Evolutionary conservation across 164 flowering plant species (phyloP).

Genomic region (Stephania japonica): DNA sequence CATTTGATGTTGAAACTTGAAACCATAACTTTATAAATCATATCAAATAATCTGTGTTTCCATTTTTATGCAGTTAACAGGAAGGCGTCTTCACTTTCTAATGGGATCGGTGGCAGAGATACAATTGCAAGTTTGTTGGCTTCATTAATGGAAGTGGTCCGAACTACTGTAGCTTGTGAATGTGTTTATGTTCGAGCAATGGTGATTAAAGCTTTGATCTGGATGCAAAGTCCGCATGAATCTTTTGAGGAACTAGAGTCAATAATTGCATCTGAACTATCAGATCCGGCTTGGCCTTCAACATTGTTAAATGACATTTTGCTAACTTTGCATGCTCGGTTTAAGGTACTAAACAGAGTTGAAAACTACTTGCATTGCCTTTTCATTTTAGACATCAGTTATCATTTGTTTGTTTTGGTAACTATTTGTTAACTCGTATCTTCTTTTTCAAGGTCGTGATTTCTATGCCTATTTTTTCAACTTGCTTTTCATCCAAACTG

Average conservation of each 20-base stretch:
- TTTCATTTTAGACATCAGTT: not conserved
- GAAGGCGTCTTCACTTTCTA: conserved; percentile 53
- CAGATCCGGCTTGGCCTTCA: conserved; percentile 99
- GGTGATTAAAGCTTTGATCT: conserved; percentile 97
- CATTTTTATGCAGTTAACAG: conserved; percentile 37
- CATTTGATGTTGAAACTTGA: not conserved
- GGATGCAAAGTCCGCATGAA: conserved; percentile 99
- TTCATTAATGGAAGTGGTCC: conserved; percentile 96
- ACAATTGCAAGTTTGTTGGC: conserved; percentile 90
- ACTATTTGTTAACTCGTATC: not conserved
- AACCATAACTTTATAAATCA: not conserved
- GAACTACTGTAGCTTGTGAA: conserved; percentile 98
- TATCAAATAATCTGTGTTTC: not conserved
- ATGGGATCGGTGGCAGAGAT: conserved; percentile 58
- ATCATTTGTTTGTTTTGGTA: not conserved
- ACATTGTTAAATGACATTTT: conserved; percentile 83
- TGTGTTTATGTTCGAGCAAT: conserved; percentile 97
- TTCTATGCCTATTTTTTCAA: not conserved
- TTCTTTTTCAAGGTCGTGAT: not conserved
- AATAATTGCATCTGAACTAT: conserved; percentile 97
- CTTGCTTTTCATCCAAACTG: too few species aligned
- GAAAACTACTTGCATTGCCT: not conserved
- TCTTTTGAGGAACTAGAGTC: conserved; percentile 86
- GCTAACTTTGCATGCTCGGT: conserved; percentile 97
- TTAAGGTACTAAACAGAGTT: conserved; percentile 55